A percentile compares a stretch with the other conserved stretches of the same genome.
Conservation (phyloP, 257 asterid species). For the Lantana camara region DNA sequence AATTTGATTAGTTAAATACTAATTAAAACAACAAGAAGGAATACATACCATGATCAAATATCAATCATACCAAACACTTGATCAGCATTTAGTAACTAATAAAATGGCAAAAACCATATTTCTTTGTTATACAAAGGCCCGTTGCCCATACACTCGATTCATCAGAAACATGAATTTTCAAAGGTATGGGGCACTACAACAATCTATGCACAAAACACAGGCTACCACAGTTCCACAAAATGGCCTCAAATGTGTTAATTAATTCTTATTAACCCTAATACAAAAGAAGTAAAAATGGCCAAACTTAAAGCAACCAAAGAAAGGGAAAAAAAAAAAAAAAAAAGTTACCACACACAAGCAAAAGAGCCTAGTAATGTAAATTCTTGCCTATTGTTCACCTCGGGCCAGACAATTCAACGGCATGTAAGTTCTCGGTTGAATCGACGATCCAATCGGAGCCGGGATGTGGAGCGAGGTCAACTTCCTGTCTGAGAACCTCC, state of each 20-base stretch:
- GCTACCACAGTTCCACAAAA: not conserved
- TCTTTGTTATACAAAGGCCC: slow-evolving; percentile 16
- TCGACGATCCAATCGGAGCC: slow-evolving; percentile 55
- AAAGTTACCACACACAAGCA: not conserved
- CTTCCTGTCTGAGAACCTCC: slow-evolving; percentile 45
- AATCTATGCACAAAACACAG: no score
- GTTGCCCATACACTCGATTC: slow-evolving; percentile 19
- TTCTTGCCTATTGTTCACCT: slow-evolving; percentile 33
- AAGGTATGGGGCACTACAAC: not conserved
- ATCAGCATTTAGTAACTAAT: no score
- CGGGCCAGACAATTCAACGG: slow-evolving; percentile 56
- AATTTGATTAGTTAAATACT: no score
- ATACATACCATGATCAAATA: no score
- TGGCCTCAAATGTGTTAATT: slow-evolving; percentile 12
- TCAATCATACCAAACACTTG: no score
- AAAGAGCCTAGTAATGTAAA: not conserved
- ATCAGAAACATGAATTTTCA: slow-evolving; percentile 15
- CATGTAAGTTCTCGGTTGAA: slow-evolving; percentile 51
- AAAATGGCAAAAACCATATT: slow-evolving; percentile 13
- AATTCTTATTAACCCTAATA: no score
- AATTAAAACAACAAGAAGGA: no score
- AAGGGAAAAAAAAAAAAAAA: not conserved
- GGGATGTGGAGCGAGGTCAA: slow-evolving; percentile 42
- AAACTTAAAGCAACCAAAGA: no score
- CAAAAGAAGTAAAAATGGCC: no score